Base-by-base conservation (phyloP, 2,329 filamentous ascomycete species). In the Colletotrichum brevisporum region DNA sequence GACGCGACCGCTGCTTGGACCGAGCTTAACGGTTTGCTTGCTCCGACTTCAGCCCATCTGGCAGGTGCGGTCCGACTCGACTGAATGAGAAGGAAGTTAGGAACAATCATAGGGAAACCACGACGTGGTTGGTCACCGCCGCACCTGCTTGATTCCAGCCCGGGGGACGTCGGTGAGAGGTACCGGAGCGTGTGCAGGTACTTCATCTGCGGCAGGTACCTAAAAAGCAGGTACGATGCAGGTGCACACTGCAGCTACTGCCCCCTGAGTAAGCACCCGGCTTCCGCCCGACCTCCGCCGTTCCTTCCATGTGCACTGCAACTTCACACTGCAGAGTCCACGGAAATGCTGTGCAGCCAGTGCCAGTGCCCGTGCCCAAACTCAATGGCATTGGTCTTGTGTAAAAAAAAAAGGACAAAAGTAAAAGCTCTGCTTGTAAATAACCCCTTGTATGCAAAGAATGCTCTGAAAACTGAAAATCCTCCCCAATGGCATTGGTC, bases 341-440 rank as follows among this genome's bases (percentile, higher is more conserved):
- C 31, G 31, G 9, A 36, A 36, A 36, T 36, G 31, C 31, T 36
- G 31, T 36, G 31, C 31, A 36, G 31, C 31, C 31, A 36, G 41
- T 4, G 31, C 31, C 31, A 36, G 41, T 4, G 26, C 24, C 31
- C 31, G 21, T 60, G 39, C 12, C 41, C 24, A n/a, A 61, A 63
- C 57, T 36, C 51, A 53, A 56, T 63, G 58, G 43, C 39, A 47
- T n/a, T n/a, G n/a, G n/a, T n/a, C n/a, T n/a, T n/a, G n/a, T n/a
- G n/a, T n/a, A n/a, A n/a, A n/a, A n/a, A n/a, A n/a, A n/a, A n/a
- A n/a, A n/a, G n/a, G n/a, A n/a, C n/a, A n/a, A n/a, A n/a, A n/a
- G n/a, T n/a, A n/a, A n/a, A n/a, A n/a, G n/a, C n/a, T n/a, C n/a
- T n/a, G n/a, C n/a, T n/a, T n/a, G n/a, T n/a, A n/a, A n/a, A n/a